Base-by-base conservation (phyloP, 1,139 yeast genomes). In the Yamadazyma sp. region DNA sequence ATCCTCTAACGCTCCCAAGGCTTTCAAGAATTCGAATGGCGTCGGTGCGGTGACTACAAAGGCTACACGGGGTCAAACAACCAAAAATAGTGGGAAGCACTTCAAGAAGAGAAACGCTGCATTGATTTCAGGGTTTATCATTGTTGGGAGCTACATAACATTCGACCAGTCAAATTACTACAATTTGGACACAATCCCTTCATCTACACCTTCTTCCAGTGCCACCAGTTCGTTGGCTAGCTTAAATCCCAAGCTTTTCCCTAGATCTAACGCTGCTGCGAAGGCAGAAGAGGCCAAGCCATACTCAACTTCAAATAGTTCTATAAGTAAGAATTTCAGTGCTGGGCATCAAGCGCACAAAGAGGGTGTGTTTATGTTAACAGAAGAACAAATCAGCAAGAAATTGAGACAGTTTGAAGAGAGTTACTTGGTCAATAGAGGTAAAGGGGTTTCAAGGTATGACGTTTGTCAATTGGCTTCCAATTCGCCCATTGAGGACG, bases 401-500 rank as follows among this genome's bases (percentile, higher is more conserved):
- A 75, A 80, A 47, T 70, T 91, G 46, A 77, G 92, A 44, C 82
- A 81, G 48, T 72, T 74, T 51, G 96, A 91, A 58, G 95, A 89
- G 61, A 82, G 94, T 48, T 87, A 83, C 55, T 58, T 68, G 31
- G 92, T 91, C 16, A 82, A 86, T 49, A 74, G 96, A 44, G 91
- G 94, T 11, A 83, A 85, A 49, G 98, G 98, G n/a, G 92, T 92
- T 14, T 63, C 81, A n/a, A 72, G 98, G 41, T 91, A 89, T 55
- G 98, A 94, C 57, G 78, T 88, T 25, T 79, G 95, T 36, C 98
- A 92, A 63, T 66, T 92, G 43, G 86, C 98, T 7, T 84, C 95
- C 31, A 94, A 92, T 60, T 81, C 85, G 34, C 98, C 98, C 8
- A 88, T 91, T 49, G 99, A 92, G 61, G 98, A 92, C 58, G 96